Base-by-base conservation (phyloP, 2,329 filamentous ascomycete species). In the Allantophomopsis lycopodina region DNA sequence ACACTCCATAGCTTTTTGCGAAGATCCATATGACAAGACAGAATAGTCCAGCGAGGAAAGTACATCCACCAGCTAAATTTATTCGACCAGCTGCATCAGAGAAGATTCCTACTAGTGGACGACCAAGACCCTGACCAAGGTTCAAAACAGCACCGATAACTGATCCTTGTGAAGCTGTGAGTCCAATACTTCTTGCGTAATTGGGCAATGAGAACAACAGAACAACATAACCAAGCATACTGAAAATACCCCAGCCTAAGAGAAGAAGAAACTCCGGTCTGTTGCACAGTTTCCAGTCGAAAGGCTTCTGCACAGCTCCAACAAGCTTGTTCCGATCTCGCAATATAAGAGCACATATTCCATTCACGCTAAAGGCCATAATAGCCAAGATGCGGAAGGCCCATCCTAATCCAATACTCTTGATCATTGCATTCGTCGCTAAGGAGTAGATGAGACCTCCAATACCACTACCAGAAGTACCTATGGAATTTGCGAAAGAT, bases 201-300 rank as follows among this genome's bases (percentile, higher is more conserved):
- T 79, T 83, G 12, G 83, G 76, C 35, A 88, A 61, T 10, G 75
- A 81, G 58, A 87, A 89, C 35, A 87, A 68, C n/a, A 87, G 66
- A 4, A 85, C 79, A 18, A 83, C 68, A 50, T 89, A 89, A 5
- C 71, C 81, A 12, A 89, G 60, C 60, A 88, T 74, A 43, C 71
- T 77, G 46, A 88, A 76, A 57, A 77, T 75, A 7, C 79, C 78
- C 64, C 78, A 91, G 2, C 59, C 65, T 31, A 84, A 56, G 11
- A 84, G 63, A 2, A 86, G 60, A 18, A 77, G 54, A 46, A 80
- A 86, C 50, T 84, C 73, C 0, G 62, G 51, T 4, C 69, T 64
- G 46, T 62, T 70, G 54, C 88, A 73, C 1, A 88, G 64, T 4
- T 56, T 57, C 32, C 68, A 61, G 50, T 84, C 76, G 49, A 88